A percentile compares a stretch with the other conserved stretches of the same genome.
These are phyloP conservation scores for Adansonia madagascariensis DNA, from an alignment of 441 rosid species.

Conservation along the genomic window DNA sequence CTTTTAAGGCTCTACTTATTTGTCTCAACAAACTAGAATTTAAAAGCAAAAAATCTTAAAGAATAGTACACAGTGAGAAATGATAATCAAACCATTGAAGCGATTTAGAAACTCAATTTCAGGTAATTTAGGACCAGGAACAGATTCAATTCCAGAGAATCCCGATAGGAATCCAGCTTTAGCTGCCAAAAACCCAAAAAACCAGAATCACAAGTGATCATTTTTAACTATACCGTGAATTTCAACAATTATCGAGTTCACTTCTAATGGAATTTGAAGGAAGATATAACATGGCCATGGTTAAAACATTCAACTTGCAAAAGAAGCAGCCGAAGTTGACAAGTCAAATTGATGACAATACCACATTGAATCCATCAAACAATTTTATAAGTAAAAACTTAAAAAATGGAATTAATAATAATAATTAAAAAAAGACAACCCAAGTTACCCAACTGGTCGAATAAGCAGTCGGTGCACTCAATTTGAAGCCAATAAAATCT, in stretches of 20 bases:
- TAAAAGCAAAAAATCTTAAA: constrained; percentile 2
- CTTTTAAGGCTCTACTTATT: not conserved
- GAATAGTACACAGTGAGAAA: not conserved
- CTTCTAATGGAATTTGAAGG: not conserved
- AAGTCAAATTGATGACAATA: not conserved
- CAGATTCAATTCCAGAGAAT: constrained; percentile 75
- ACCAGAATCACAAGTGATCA: not conserved
- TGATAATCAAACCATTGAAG: constrained; percentile 58
- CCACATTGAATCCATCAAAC: not conserved
- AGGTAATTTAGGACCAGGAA: constrained; percentile 84
- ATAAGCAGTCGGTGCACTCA: not conserved
- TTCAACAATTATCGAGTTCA: not conserved
- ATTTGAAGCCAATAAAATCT: not conserved
- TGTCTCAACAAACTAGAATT: not conserved
- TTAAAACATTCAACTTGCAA: not conserved
- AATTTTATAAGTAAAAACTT: not conserved
- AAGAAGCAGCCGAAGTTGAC: not conserved
- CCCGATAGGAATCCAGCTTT: constrained; percentile 82
- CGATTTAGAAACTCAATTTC: constrained; percentile 68
- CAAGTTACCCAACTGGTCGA: not conserved
- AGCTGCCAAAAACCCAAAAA: constrained; percentile 49
- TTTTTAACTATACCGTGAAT: not conserved
- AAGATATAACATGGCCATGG: not conserved
- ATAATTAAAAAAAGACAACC: not conserved
- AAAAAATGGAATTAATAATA: not conserved